Evolutionary conservation across 257 asterid genomes (phyloP).

Genomic region (Agastache rugosa): DNA sequence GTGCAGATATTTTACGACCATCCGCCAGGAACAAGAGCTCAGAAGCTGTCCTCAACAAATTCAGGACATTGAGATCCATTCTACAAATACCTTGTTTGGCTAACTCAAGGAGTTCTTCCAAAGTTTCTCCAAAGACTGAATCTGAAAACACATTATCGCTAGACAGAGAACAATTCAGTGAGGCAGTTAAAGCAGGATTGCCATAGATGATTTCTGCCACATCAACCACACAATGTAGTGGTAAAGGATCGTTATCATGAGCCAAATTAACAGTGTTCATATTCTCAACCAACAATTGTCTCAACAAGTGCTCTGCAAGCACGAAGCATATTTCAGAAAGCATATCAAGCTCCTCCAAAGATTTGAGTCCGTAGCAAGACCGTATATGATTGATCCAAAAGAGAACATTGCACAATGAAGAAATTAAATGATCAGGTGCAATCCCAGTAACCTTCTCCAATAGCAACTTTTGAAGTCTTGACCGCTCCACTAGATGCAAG

Average conservation of each 20-base stretch:
- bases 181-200: slow-evolving; percentile 67
- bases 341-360: slow-evolving; percentile 55
- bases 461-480: slow-evolving; percentile 60
- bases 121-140: slow-evolving; percentile 49
- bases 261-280: slow-evolving; percentile 37
- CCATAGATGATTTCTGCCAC: slow-evolving; percentile 63
- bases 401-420: slow-evolving; percentile 70
- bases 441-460: slow-evolving; percentile 62
- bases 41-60: slow-evolving; percentile 57
- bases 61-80: slow-evolving; percentile 68
- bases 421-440: slow-evolving; percentile 66
- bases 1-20: slow-evolving; percentile 40
- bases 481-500: slow-evolving; percentile 47
- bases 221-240: slow-evolving; percentile 50
- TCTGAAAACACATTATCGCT: slow-evolving; percentile 48
- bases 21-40: slow-evolving; percentile 54
- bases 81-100: slow-evolving; percentile 51
- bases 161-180: slow-evolving; percentile 62
- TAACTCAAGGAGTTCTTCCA: slow-evolving; percentile 55
- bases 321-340: slow-evolving; percentile 60
- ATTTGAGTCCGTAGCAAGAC: slow-evolving; percentile 44
- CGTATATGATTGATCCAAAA: slow-evolving; percentile 66
- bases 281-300: slow-evolving; percentile 55
- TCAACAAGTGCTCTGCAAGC: slow-evolving; percentile 61
- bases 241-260: slow-evolving; percentile 39